A percentile compares a stretch with the other conserved stretches of the same genome.
These are phyloP conservation scores for Spiromastix sp. DNA, from an alignment of 2,329 filamentous ascomycete species.

Conservation along the genomic window DNA sequence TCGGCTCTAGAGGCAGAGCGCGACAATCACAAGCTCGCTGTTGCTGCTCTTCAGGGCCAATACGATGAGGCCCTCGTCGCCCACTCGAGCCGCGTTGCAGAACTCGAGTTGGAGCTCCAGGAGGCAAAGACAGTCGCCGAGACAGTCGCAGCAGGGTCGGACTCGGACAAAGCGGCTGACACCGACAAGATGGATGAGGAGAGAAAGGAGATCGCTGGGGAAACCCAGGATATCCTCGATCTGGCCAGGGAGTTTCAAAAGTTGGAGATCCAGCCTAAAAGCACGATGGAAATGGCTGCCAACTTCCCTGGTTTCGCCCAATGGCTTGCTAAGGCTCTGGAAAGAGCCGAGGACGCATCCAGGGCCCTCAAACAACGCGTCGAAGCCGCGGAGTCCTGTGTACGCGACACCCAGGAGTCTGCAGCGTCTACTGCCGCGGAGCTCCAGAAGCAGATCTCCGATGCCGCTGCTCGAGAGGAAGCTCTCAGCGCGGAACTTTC, in stretches of 20 bases:
- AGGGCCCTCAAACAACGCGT: not conserved
- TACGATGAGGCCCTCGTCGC: conserved; percentile 1
- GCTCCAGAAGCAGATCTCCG: conserved; percentile 1
- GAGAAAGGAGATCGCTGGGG: not conserved
- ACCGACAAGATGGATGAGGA: too few relatives aligned
- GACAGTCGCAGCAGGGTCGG: not conserved
- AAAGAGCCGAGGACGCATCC: not conserved
- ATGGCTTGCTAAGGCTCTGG: not conserved
- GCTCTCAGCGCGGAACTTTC: not conserved
- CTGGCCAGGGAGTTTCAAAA: not conserved
- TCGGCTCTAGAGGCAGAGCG: not conserved
- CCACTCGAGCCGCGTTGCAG: not conserved
- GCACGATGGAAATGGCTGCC: too few relatives aligned
- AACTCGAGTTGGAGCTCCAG: conserved; percentile 2
- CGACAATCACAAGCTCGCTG: not conserved
- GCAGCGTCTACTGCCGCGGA: not conserved
- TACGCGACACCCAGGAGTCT: not conserved
- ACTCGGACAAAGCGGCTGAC: too few relatives aligned
- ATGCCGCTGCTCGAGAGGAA: conserved; percentile 1
- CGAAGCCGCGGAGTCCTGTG: not conserved
- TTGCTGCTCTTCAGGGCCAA: not conserved
- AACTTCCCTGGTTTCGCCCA: not conserved
- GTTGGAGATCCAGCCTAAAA: not conserved
- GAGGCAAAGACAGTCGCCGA: not conserved
- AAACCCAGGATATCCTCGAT: not conserved